Percentiles rank a stretch among this genome's conserved stretches.
Conservation (phyloP, 163 green algal species). For the Chlamydomonas reinhardtii region DNA sequence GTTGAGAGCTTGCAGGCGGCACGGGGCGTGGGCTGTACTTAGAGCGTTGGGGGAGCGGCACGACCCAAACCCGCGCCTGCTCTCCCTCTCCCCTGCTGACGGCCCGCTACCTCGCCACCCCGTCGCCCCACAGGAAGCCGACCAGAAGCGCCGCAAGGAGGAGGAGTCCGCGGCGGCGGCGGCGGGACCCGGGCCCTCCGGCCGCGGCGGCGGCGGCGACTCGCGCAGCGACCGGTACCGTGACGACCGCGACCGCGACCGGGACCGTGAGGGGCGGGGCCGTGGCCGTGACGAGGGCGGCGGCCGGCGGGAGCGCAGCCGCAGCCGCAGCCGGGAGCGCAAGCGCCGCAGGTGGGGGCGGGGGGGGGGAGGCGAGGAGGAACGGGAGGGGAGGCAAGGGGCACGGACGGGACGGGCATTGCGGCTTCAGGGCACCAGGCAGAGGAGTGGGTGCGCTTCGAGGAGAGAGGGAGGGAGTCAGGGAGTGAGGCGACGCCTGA, state of each 20-base stretch:
- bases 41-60: too few relatives aligned
- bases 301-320: constrained; percentile 24
- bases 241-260: constrained; percentile 47
- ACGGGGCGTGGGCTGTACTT: too few relatives aligned
- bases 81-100: too few relatives aligned
- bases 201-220: constrained; percentile 24
- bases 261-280: constrained; percentile 23
- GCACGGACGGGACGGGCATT: too few relatives aligned
- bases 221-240: constrained; percentile 42
- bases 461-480: too few relatives aligned
- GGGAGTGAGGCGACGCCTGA: too few relatives aligned
- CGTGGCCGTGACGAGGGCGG: constrained; percentile 40
- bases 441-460: too few relatives aligned
- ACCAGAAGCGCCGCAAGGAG: constrained; percentile 32
- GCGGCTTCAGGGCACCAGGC: too few relatives aligned
- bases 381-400: not conserved
- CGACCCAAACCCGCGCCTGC: too few relatives aligned
- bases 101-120: too few relatives aligned
- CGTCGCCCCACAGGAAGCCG: constrained; percentile 45
- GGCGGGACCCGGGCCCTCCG: constrained; percentile 3
- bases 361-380: not conserved
- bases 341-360: constrained; percentile 25
- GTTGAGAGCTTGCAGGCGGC: too few relatives aligned
- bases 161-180: not conserved
- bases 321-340: constrained; percentile 16